Evolutionary conservation across 768 basidiomycete genomes (phyloP).

Genomic region (Lactifluus subvellereus): DNA sequence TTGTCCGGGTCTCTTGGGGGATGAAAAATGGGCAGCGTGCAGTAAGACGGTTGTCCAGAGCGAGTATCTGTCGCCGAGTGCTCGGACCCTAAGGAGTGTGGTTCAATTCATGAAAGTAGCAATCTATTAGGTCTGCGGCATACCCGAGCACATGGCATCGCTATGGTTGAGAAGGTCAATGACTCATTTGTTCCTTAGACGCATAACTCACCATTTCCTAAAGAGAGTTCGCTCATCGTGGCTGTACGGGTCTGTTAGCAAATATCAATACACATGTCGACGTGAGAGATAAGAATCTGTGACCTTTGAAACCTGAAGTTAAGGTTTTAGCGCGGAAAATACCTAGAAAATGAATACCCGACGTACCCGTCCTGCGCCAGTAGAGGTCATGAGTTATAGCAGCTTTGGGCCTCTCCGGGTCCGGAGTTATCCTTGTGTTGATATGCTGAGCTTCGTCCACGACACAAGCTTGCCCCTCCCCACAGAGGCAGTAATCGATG

Average conservation of each 20-base stretch:
- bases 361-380: slow-evolving; percentile 53
- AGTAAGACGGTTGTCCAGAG: slow-evolving; percentile 45
- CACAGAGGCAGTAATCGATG: slow-evolving; percentile 49
- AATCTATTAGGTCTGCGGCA: background rate
- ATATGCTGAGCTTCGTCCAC: slow-evolving; percentile 46
- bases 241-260: slow-evolving; percentile 47
- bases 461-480: slow-evolving; percentile 34
- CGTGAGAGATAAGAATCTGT: background rate
- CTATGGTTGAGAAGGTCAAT: slow-evolving; percentile 26
- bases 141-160: slow-evolving; percentile 49
- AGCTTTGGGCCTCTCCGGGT: slow-evolving; percentile 47
- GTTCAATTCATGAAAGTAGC: background rate
- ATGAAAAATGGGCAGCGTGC: slow-evolving; percentile 51
- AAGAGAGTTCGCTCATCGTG: slow-evolving; percentile 49
- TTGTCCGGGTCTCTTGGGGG: slow-evolving; percentile 30
- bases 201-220: slow-evolving; percentile 42
- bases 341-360: slow-evolving; percentile 2
- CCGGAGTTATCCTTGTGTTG: slow-evolving; percentile 37
- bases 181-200: background rate
- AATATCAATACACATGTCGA: background rate
- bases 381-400: slow-evolving; percentile 47
- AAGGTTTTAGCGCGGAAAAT: background rate
- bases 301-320: slow-evolving; percentile 48
- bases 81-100: slow-evolving; percentile 39
- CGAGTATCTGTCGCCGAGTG: slow-evolving; percentile 36